These are phyloP conservation scores for Kluyveromyces starmeri DNA, from an alignment of 805 yeast genomes.

Conservation along the genomic window DNA sequence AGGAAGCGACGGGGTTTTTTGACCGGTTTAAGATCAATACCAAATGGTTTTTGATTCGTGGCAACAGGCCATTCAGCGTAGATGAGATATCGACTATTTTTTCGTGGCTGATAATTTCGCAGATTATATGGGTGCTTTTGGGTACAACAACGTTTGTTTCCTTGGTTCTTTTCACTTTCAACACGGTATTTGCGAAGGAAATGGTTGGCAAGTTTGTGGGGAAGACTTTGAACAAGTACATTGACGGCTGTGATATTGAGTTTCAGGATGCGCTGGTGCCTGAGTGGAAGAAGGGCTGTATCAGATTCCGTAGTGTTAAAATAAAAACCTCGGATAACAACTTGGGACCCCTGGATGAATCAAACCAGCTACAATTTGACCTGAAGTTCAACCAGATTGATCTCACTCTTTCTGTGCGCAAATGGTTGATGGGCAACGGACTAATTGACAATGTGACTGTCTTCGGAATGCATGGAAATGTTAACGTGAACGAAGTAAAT, in stretches of 20 bases:
- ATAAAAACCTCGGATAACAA: constrained; percentile 51
- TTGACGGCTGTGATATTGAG: constrained; percentile 68
- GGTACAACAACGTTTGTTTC: constrained; percentile 92
- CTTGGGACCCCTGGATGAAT: constrained; percentile 29
- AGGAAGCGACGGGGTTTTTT: constrained; percentile 34
- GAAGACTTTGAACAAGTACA: constrained; percentile 56
- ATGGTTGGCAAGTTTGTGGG: constrained; percentile 76
- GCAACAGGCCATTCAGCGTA: constrained; percentile 75
- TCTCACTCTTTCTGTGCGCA: constrained; percentile 66
- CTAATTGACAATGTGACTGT: constrained; percentile 70
- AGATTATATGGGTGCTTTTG: constrained; percentile 63
- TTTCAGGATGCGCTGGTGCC: constrained; percentile 90
- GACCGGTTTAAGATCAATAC: constrained; percentile 43
- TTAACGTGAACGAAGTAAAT: constrained; percentile 47
- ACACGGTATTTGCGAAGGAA: constrained; percentile 83
- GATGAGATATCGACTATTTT: constrained; percentile 84
- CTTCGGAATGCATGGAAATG: constrained; percentile 75
- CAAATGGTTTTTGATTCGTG: constrained; percentile 71
- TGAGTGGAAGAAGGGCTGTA: constrained; percentile 81
- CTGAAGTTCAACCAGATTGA: constrained; percentile 72
- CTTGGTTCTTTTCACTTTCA: constrained; percentile 59
- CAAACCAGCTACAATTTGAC: constrained; percentile 60
- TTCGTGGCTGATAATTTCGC: constrained; percentile 86
- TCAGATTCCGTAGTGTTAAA: constrained; percentile 67
- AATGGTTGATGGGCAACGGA: constrained; percentile 86